phyloP scores from a whole-genome alignment of 768 basidiomycete species.

The Mycena albidolilacea region DNA sequence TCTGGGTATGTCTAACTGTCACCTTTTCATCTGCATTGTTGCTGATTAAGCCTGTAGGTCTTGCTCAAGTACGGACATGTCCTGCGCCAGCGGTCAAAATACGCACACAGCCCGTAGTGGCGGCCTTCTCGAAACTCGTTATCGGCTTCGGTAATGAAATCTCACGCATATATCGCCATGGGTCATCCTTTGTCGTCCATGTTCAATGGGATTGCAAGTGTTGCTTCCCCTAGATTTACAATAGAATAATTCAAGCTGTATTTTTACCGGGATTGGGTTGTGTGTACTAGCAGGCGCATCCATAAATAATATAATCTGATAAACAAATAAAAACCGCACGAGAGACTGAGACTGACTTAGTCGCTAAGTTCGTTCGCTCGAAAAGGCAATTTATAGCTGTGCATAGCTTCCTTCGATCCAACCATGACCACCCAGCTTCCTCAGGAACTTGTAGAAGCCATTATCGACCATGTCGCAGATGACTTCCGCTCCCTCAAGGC shows the following conservation, averaged over 20 bases:
- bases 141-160: neutral
- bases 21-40: neutral
- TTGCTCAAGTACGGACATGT: slow-evolving; percentile 39
- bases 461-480: neutral
- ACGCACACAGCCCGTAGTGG: slow-evolving; percentile 37
- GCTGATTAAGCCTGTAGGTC: neutral
- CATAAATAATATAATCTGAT: too few species aligned
- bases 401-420: too few species aligned
- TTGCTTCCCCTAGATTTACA: neutral
- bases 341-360: too few species aligned
- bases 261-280: neutral
- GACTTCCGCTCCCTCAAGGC: neutral
- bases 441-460: too few species aligned
- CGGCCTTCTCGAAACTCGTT: neutral
- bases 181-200: neutral
- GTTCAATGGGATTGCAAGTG: neutral
- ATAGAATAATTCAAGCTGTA: neutral
- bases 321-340: too few species aligned
- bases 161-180: neutral
- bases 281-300: too few species aligned
- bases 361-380: too few species aligned
- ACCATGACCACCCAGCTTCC: too few species aligned
- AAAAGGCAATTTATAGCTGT: too few species aligned
- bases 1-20: slow-evolving; percentile 27
- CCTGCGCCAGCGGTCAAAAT: slow-evolving; percentile 37